Evolutionary conservation across 2,329 filamentous ascomycete genomes (phyloP), one percentile per base, ranked within the genome.

Genomic region (Paraphaeosphaeria minitans): DNA sequence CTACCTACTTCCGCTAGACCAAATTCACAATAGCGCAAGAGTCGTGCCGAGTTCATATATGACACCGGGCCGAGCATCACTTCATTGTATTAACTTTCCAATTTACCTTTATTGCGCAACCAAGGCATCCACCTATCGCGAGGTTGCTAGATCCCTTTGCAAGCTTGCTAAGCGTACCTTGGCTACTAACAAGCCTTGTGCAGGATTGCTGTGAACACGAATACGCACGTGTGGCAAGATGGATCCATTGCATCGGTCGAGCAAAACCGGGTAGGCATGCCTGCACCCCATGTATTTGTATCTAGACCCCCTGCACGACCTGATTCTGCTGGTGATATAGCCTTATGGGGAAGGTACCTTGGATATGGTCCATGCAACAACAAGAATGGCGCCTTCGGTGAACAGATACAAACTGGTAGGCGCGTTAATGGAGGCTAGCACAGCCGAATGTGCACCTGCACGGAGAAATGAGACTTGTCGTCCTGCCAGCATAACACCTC

Each of bases 31-130:
- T 53, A 35, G 51, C 51, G 41, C 41, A 7, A 43, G 4, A 9
- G 8, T 45, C n/a, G 2, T n/a, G 19, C 41, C 16, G 22, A 35
- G 31, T 3, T 46, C 41, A 29, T 46, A 46, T 53, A 53, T 43
- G 22, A 39, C 16, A 22, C 51, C 51, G 51, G 51, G 41, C 51
- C 51, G 51, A 53, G 13, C 41, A 29, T 53, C 41, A 45, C n/a
- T 35, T 37, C 35, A 24, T 35, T 24, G 39, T 21, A 45, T 45
- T 53, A 35, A 53, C 9, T 46, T 45, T n/a, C n/a, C 51, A 27
- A 53, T 53, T 45, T 53, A 53, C 29, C 21, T 29, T 53, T 19
- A 53, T 53, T 53, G 51, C 41, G 19, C 24, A 16, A 4, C 9
- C 27, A n/a, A 31, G 14, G 14, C 41, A 29, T 53, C 51, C 51